Evolutionary conservation across 352 stramenopile genomes (phyloP).

Genomic region (Pythium guiyangense): DNA sequence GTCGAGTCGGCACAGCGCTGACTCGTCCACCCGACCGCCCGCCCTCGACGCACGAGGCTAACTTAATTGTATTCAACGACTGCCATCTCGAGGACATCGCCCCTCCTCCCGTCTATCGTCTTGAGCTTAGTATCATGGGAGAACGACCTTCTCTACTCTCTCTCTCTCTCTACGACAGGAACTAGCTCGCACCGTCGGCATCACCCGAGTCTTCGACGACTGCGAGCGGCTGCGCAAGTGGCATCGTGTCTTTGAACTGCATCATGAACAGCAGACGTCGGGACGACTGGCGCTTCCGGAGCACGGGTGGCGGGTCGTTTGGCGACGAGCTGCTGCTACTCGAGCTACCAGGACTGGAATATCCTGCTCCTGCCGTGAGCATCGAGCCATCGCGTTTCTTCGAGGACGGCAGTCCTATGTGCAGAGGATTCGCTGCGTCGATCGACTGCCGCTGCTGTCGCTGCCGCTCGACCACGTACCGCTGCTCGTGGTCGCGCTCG

Average conservation of each 20-base stretch:
- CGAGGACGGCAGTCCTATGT: neutral
- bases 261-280: conserved; percentile 7
- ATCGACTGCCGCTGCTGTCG: conserved; percentile 22
- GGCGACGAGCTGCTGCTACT: neutral
- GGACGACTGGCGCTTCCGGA: conserved; percentile 5
- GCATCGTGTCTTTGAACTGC: conserved; percentile 4
- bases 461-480: conserved; percentile 42
- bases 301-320: neutral
- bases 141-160: too few relatives aligned
- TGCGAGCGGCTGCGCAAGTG: neutral
- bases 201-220: conserved; percentile 4
- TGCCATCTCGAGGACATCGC: too few relatives aligned
- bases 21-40: too few relatives aligned
- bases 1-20: too few relatives aligned
- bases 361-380: neutral
- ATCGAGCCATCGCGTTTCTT: conserved; percentile 19
- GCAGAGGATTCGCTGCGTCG: conserved; percentile 6
- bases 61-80: too few relatives aligned
- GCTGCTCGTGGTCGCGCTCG: conserved; percentile 58
- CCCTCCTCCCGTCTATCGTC: too few relatives aligned
- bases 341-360: neutral
- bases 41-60: too few relatives aligned
- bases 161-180: too few relatives aligned
- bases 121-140: too few relatives aligned
- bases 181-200: neutral